These are phyloP conservation scores for Collariella sp. DNA, from an alignment of 495 filamentous ascomycete genomes.

Conservation along the genomic window DNA sequence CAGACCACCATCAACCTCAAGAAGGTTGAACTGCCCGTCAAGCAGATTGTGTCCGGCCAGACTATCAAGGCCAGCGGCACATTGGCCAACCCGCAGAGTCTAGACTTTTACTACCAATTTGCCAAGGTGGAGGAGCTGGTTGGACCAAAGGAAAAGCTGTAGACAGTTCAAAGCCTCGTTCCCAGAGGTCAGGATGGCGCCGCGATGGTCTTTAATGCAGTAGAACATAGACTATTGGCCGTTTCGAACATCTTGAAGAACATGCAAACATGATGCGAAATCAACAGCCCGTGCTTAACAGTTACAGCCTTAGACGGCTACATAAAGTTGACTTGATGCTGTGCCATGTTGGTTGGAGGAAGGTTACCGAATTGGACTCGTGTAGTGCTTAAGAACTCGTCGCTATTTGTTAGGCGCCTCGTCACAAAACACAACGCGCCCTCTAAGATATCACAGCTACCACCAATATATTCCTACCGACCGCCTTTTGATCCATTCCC, in stretches of 20 bases:
- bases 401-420: no score
- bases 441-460: no score
- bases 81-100: constrained; percentile 61
- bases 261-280: no score
- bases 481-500: constrained; percentile 3
- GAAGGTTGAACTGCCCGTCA: constrained; percentile 79
- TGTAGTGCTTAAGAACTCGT: no score
- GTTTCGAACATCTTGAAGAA: background rate
- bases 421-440: no score
- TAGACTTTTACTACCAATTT: constrained; percentile 75
- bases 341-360: background rate
- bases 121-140: constrained; percentile 63
- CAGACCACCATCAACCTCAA: constrained; percentile 77
- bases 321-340: no score
- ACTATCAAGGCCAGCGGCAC: constrained; percentile 68
- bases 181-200: no score
- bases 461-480: background rate
- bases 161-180: no score
- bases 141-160: constrained; percentile 24
- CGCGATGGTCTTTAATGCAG: background rate
- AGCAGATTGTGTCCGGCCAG: constrained; percentile 72
- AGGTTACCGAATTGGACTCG: no score
- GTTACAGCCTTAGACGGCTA: no score
- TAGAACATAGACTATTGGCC: background rate
- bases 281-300: no score